Evolutionary conservation across 768 basidiomycete species (phyloP).

Genomic region (Dacryopinax spathularia): DNA sequence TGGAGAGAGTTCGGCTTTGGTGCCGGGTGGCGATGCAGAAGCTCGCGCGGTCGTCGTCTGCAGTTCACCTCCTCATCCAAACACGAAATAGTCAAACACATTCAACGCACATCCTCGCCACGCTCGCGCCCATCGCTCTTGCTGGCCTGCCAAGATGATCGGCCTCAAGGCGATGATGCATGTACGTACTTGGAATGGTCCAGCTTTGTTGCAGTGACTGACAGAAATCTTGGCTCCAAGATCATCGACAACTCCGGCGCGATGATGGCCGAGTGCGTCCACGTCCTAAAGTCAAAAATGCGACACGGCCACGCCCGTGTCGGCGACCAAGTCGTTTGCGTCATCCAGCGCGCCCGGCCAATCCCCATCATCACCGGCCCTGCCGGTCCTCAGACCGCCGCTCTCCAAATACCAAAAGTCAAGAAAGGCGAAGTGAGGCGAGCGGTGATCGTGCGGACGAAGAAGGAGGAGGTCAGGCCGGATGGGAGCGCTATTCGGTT

Average conservation of each 20-base stretch:
- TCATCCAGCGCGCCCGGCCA: slow-evolving; percentile 82
- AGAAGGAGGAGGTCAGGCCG: slow-evolving; percentile 67
- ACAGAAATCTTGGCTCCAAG: slow-evolving; percentile 27
- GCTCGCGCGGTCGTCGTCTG: no score
- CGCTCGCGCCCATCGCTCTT: no score
- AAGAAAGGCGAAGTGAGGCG: slow-evolving; percentile 87
- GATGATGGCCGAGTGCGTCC: slow-evolving; percentile 87
- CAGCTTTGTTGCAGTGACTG: not conserved
- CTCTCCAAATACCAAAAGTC: slow-evolving; percentile 53
- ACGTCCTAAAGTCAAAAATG: slow-evolving; percentile 89
- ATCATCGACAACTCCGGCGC: slow-evolving; percentile 97
- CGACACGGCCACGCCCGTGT: slow-evolving; percentile 87
- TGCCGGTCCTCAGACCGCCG: slow-evolving; percentile 30
- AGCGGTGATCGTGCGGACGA: slow-evolving; percentile 89
- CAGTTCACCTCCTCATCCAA: no score
- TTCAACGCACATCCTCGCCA: no score
- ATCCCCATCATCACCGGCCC: slow-evolving; percentile 38
- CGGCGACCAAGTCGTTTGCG: slow-evolving; percentile 91
- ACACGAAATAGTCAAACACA: no score
- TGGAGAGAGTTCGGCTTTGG: not conserved
- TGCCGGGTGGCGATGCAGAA: slow-evolving; percentile 1
- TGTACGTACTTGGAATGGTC: slow-evolving; percentile 32
- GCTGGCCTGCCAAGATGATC: slow-evolving; percentile 47
- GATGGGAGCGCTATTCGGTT: slow-evolving; percentile 82
- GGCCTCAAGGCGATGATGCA: slow-evolving; percentile 87